Conservation (phyloP, 345 rosid species). For the Clarkia xantiana region DNA sequence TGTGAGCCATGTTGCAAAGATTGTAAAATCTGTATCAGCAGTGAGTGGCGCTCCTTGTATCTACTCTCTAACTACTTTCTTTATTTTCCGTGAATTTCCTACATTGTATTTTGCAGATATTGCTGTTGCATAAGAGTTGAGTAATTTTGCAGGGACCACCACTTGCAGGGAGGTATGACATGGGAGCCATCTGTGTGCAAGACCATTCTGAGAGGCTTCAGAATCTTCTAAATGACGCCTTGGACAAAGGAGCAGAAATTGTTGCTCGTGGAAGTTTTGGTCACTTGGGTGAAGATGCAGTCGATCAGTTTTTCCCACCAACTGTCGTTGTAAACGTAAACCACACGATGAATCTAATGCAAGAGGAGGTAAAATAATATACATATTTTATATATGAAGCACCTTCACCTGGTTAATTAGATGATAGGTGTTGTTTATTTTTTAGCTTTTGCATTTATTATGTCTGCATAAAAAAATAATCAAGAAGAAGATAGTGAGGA, state of each 20-base stretch:
- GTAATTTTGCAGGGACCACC: conserved; percentile 73
- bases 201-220: conserved; percentile 91
- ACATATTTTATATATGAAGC: no score
- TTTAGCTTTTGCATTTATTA: no score
- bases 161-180: conserved; percentile 72
- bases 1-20: conserved; percentile 55
- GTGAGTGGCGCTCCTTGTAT: no score
- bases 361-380: conserved; percentile 62
- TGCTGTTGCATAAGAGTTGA: not conserved
- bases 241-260: conserved; percentile 84
- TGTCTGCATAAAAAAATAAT: no score
- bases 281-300: conserved; percentile 78
- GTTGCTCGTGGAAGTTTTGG: conserved; percentile 92
- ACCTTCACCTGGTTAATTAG: not conserved
- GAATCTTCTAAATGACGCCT: conserved; percentile 68
- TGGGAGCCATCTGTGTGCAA: conserved; percentile 97
- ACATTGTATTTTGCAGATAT: not conserved
- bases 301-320: conserved; percentile 92
- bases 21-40: conserved; percentile 80
- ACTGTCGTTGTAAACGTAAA: conserved; percentile 69
- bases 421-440: no score
- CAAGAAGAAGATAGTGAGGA: no score
- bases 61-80: not conserved
- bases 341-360: conserved; percentile 89
- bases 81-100: no score